phyloP scores from a whole-genome alignment of 1,284 basidiomycete species.

The Inonotus obliquus region DNA sequence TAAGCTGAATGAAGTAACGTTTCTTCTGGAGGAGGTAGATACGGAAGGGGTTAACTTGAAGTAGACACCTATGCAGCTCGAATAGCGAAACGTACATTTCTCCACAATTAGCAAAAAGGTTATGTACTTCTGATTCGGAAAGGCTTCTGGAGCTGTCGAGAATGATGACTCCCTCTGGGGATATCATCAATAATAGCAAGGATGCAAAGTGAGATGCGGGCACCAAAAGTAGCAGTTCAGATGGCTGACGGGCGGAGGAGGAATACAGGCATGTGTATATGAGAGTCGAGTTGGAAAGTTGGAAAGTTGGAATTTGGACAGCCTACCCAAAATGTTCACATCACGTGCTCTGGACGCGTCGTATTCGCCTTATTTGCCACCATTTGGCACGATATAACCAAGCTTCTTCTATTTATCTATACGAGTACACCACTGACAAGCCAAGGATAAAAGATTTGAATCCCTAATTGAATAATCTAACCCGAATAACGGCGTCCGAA shows the following conservation, averaged over 20 bases:
- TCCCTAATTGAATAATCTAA: background rate
- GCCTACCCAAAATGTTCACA: no score
- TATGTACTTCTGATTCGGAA: background rate
- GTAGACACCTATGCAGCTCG: no score
- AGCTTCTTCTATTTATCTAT: no score
- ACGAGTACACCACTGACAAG: background rate
- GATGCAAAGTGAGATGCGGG: no score
- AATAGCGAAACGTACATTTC: conserved; percentile 1
- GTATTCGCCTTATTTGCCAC: background rate
- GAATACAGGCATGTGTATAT: background rate
- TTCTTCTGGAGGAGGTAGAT: background rate
- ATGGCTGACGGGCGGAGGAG: no score
- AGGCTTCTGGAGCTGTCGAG: conserved; percentile 2
- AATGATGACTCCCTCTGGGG: background rate
- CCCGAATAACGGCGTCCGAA: conserved; percentile 1
- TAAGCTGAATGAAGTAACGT: background rate
- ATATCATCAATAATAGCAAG: no score
- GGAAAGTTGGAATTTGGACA: no score
- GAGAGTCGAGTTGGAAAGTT: background rate
- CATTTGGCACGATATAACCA: no score
- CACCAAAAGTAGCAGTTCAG: no score
- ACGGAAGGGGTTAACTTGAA: no score
- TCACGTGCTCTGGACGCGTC: background rate
- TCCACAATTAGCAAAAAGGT: conserved; percentile 5
- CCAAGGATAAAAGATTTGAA: background rate